Evolutionary conservation across 2,329 filamentous ascomycete genomes (phyloP), one percentile per base, ranked within the genome.

Genomic region (Diaporthe batatas): DNA sequence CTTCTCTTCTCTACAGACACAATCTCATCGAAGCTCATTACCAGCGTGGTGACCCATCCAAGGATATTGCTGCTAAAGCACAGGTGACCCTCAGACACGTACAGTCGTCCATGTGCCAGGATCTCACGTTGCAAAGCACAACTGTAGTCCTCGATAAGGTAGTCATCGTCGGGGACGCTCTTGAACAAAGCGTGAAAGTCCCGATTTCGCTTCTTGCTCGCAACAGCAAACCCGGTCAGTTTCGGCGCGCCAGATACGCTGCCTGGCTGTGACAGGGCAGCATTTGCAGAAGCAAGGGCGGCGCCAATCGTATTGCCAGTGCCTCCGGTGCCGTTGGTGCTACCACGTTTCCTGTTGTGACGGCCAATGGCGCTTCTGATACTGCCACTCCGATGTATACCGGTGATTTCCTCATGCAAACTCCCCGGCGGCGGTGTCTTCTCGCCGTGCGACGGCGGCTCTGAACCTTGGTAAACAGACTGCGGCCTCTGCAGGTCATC

Each of bases 51-150:
- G 29, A 97, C 93, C 96, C 96, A 99, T 70, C 96, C 96, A 59
- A 99, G 90, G 76, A 99, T 99, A 80, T 99, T 99, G 86, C 96
- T 98, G 79, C 95, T 98, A 83, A 99, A 99, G 85, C 96, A 99
- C 59, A 99, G 91, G 80, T 99, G 96, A 14, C 96, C 95, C 83
- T 99, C 96, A 0, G 96, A 98, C 54, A 99, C 94, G 79, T 99
- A 99, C 18, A 99, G 88, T 53, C 96, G 90, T 7, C 96, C 96
- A 77, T 98, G 96, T 8, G 97, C 91, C 47, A 99, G 89, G 74
- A 99, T 99, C 80, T 99, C 97, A 76, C 95, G 91, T 82, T 99
- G 96, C 73, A 99, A 83, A 5, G 96, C 96, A 81, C 96, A 98
- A 81, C 96, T 98, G 82, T 98, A 99, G 81, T 99, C 96, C 80